Base-by-base conservation (phyloP, 2,329 filamentous ascomycete species). In the Stagonosporopsis cucurbitacearum region DNA sequence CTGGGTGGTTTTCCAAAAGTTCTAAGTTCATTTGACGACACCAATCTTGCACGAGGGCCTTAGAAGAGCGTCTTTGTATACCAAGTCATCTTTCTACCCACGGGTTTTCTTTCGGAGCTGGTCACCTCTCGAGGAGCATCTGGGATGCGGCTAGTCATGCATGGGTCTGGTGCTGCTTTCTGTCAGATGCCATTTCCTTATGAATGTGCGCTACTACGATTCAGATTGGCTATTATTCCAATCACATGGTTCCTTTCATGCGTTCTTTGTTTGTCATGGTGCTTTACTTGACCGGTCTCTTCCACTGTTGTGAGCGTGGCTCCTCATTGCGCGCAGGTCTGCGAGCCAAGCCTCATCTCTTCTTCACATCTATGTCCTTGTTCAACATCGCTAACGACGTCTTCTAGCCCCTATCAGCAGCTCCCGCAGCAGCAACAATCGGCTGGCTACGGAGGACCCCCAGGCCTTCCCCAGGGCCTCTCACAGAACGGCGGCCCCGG, bases 1-100 rank as follows among this genome's bases (percentile, higher is more conserved):
- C 66, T 68, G 68, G 70, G 70, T 60, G 70, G 71, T 72, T 72
- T 60, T 66, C 62, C 63, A 75, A 75, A 75, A 75, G 71, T 75
- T 75, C 60, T 65, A 63, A 65, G 62, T 69, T 73, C 69, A 69
- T 71, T 70, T 72, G 61, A 73, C 62, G 68, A 70, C 65, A 65
- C 65, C 67, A 59, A 71, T 70, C 57, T 70, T 66, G 66, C 69
- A 66, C 64, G 63, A 70, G 65, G 66, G 66, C 66, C 66, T 66
- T 71, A 69, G 61, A 70, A 59, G 63, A 63, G 64, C 63, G 62
- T 66, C 65, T 68, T 71, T 75, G 72, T 74, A 75, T 71, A 75
- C 73, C 71, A 74, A 64, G 66, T 67, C 66, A 68, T 64, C 57
- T 62, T 65, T 66, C 64, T 72, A 64, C 68, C 64, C 61, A 58